These are phyloP conservation scores for Scutellaria barbata DNA, from an alignment of 257 asterid genomes.

Conservation along the genomic window DNA sequence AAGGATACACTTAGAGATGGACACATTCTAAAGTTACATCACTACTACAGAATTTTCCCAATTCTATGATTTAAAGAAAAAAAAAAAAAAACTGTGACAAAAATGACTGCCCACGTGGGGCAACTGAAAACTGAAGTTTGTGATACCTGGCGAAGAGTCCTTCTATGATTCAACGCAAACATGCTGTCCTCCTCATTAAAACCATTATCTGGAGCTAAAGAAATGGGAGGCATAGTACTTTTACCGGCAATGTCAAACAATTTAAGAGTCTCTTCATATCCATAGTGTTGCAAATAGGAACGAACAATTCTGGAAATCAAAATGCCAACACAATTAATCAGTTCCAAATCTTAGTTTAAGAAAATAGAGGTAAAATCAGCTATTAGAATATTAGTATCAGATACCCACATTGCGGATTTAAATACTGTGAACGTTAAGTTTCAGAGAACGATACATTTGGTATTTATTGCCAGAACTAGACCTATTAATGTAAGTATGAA, in stretches of 20 bases:
- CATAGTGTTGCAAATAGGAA: constrained; percentile 87
- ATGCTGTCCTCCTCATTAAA: constrained; percentile 50
- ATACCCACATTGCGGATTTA: constrained; percentile 13
- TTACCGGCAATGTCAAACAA: constrained; percentile 67
- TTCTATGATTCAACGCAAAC: constrained; percentile 69
- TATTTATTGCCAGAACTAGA: not conserved
- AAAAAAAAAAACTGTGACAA: not conserved
- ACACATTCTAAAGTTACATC: constrained; percentile 13
- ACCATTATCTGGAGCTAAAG: constrained; percentile 62
- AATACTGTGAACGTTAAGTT: constrained; percentile 1
- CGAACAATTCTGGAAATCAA: constrained; percentile 72
- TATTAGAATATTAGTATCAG: constrained; percentile 12
- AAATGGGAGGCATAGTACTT: constrained; percentile 71
- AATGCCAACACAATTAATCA: constrained; percentile 28
- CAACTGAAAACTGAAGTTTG: constrained; percentile 26
- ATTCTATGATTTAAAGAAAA: not conserved
- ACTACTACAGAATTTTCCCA: not conserved
- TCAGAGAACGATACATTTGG: not conserved
- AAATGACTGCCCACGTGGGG: not conserved
- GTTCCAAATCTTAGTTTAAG: constrained; percentile 19
- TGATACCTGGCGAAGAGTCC: constrained; percentile 84
- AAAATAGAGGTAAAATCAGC: constrained; percentile 9
- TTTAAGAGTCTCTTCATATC: constrained; percentile 86
- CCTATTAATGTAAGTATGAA: not conserved
- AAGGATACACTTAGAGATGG: not conserved